Base-by-base conservation (phyloP, 768 basidiomycete species). In the Boletus coccyginus region DNA sequence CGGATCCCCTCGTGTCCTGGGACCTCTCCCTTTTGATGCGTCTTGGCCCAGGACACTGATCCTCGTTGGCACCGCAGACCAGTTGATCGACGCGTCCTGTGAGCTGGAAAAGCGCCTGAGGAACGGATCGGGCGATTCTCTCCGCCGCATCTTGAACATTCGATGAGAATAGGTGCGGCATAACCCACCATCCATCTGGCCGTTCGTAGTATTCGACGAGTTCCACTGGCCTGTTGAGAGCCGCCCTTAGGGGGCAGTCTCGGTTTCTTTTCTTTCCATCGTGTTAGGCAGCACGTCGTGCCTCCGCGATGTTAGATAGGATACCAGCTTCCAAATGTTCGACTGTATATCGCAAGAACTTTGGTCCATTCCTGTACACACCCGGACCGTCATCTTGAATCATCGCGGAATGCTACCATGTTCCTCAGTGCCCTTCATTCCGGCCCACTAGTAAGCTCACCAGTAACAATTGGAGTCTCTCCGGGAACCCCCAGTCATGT, bases 1-100 rank as follows among this genome's bases (percentile, higher is more conserved):
- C 60, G 5, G 40, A 64, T 33, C 70, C 67, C 21, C 58, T n/a
- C n/a, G n/a, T n/a, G n/a, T n/a, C n/a, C n/a, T n/a, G n/a, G n/a
- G n/a, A n/a, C n/a, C n/a, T n/a, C n/a, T n/a, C n/a, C n/a, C n/a
- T n/a, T n/a, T n/a, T n/a, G n/a, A n/a, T n/a, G n/a, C n/a, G n/a
- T 24, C 56, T 32, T 69, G 64, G 68, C 69, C 62, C 9, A 58
- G 42, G 55, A 71, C 64, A 5, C 41, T 66, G 29, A 56, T 66
- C 44, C 16, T 69, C 11, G 56, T 69, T 1, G 64, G 69, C 19
- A 35, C 46, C 11, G 50, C 42, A 2, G 69, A 71, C 55, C 11
- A 5, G 7, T 6, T 64, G 29, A 44, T 61, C 3, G 57, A 60
- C 5, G 44, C 16, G 8, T 56, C 61, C 5, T 54, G 59, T 8